Evolutionary conservation across 352 stramenopile genomes (phyloP).

Genomic region (Phytophthora pisi): DNA sequence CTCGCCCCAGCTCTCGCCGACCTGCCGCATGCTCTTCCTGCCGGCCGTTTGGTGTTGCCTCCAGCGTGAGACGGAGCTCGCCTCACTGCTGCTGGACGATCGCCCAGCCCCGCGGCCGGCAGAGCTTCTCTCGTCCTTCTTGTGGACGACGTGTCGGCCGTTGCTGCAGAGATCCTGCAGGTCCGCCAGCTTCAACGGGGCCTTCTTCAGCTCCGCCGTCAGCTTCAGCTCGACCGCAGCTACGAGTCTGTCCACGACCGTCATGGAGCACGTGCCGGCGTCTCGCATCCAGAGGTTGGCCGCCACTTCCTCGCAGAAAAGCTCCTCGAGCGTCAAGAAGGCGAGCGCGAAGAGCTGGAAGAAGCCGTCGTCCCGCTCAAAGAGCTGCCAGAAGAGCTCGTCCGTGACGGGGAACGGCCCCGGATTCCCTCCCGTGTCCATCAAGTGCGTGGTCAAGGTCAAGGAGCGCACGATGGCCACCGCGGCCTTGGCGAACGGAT

Average conservation of each 20-base stretch:
- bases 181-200: constrained; percentile 48
- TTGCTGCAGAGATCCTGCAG: constrained; percentile 56
- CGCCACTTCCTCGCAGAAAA: constrained; percentile 65
- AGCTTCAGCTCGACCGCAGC: constrained; percentile 48
- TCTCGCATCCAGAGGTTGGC: constrained; percentile 41
- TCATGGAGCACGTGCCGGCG: constrained; percentile 35
- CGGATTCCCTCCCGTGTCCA: constrained; percentile 42
- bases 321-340: constrained; percentile 71
- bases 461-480: constrained; percentile 56
- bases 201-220: constrained; percentile 43
- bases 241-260: constrained; percentile 52
- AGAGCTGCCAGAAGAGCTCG: constrained; percentile 70
- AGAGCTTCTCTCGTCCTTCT: constrained; percentile 3
- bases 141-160: constrained; percentile 37
- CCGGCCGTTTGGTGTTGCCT: constrained; percentile 22
- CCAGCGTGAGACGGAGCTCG: constrained; percentile 30
- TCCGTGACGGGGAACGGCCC: constrained; percentile 57
- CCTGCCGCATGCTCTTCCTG: constrained; percentile 33
- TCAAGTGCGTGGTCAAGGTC: constrained; percentile 54
- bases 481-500: constrained; percentile 68
- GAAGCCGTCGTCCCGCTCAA: constrained; percentile 57
- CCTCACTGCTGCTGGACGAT: constrained; percentile 8
- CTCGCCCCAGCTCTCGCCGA: constrained; percentile 27
- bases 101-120: constrained; percentile 2
- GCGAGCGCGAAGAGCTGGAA: constrained; percentile 63